Percentiles rank a stretch among this genome's conserved stretches.
Evolutionary conservation across 371 early-diverging fungal genomes (phyloP).

Genomic region (Fennellomyces sp.): DNA sequence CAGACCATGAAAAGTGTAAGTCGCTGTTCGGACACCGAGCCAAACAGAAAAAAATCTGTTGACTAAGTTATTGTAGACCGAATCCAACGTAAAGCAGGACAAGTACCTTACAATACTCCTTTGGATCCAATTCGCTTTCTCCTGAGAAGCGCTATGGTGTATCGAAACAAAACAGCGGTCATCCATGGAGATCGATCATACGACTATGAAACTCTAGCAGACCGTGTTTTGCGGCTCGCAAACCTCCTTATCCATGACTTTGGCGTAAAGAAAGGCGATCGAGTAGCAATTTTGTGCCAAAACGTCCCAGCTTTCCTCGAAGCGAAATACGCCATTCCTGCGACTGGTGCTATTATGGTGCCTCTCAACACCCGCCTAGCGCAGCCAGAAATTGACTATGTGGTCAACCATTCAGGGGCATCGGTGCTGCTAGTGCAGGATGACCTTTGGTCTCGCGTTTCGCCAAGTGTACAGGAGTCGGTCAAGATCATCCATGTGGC

Average conservation of each 20-base stretch:
- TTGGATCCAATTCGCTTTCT: conserved; percentile 59
- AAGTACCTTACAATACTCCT: conserved; percentile 23
- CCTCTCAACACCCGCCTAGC: conserved; percentile 69
- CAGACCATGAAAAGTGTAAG: not conserved
- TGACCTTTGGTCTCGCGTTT: conserved; percentile 27
- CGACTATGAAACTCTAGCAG: conserved; percentile 45
- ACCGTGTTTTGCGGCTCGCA: conserved; percentile 46
- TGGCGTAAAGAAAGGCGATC: conserved; percentile 30
- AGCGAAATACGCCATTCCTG: conserved; percentile 65
- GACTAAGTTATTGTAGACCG: conserved; percentile 27
- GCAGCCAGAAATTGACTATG: conserved; percentile 63
- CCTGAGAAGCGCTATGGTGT: conserved; percentile 55
- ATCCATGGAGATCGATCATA: conserved; percentile 40
- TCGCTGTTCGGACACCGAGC: not conserved
- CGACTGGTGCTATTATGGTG: conserved; percentile 60
- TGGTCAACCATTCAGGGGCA: conserved; percentile 60
- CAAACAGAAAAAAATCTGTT: not conserved
- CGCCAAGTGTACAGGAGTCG: conserved; percentile 5
- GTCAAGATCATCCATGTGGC: conserved; percentile 24
- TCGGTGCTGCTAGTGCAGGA: conserved; percentile 57
- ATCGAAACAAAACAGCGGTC: conserved; percentile 51
- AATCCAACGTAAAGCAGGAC: conserved; percentile 23
- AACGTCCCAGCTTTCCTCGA: conserved; percentile 66
- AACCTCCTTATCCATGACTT: conserved; percentile 35
- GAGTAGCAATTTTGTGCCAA: conserved; percentile 64